A percentile compares a stretch with the other conserved stretches of the same genome.
Evolutionary conservation across 2,329 filamentous ascomycete species (phyloP).

Genomic region (Myriosclerotinia scirpicola): DNA sequence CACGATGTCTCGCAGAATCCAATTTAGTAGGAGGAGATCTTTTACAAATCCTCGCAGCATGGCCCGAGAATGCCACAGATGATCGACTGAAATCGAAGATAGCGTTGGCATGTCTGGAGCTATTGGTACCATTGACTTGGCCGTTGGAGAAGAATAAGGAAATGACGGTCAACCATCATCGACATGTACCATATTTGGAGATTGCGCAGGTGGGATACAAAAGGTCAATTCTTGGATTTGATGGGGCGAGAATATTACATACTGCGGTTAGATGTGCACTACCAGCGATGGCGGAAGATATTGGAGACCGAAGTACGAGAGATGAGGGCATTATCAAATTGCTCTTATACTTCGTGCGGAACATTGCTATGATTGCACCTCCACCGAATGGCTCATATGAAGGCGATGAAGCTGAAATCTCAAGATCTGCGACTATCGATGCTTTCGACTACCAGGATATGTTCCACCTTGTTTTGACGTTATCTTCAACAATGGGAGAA

Average conservation of each 20-base stretch:
- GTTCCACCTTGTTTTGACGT: slow-evolving; percentile 77
- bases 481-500: slow-evolving; percentile 90
- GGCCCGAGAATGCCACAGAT: slow-evolving; percentile 70
- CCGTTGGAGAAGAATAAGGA: slow-evolving; percentile 79
- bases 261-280: slow-evolving; percentile 78
- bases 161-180: slow-evolving; percentile 90
- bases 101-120: slow-evolving; percentile 81
- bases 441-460: slow-evolving; percentile 90
- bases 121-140: slow-evolving; percentile 93
- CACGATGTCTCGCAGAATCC: slow-evolving; percentile 85
- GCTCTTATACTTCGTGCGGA: slow-evolving; percentile 83
- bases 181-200: slow-evolving; percentile 86
- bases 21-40: slow-evolving; percentile 91
- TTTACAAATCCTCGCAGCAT: slow-evolving; percentile 81
- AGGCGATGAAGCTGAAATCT: slow-evolving; percentile 87
- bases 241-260: slow-evolving; percentile 73
- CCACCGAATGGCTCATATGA: slow-evolving; percentile 72
- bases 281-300: slow-evolving; percentile 78
- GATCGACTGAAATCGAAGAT: slow-evolving; percentile 76
- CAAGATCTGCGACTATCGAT: slow-evolving; percentile 82
- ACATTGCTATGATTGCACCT: slow-evolving; percentile 80
- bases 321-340: slow-evolving; percentile 94
- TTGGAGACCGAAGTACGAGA: slow-evolving; percentile 71
- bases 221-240: slow-evolving; percentile 79
- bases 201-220: slow-evolving; percentile 90